These are phyloP conservation scores for Candolleomyces efflorescens DNA, from an alignment of 768 basidiomycete species.

Conservation along the genomic window DNA sequence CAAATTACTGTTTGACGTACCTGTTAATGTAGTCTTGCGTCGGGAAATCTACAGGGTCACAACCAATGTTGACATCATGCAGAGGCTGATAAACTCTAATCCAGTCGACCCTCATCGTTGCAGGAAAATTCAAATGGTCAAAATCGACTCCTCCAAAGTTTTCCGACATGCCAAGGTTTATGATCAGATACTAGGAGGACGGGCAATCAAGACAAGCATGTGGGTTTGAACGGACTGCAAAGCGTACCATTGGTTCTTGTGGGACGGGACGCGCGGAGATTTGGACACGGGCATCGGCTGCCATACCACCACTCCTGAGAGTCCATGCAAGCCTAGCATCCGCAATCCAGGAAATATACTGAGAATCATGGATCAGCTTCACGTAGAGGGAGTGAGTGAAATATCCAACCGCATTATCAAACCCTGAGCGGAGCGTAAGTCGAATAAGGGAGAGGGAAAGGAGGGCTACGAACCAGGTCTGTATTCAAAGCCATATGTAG, in stretches of 20 bases:
- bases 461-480: slow-evolving; percentile 43
- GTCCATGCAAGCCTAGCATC: slow-evolving; percentile 66
- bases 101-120: slow-evolving; percentile 77
- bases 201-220: background rate
- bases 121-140: slow-evolving; percentile 65
- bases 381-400: background rate
- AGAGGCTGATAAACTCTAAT: slow-evolving; percentile 87
- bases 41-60: slow-evolving; percentile 75
- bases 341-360: slow-evolving; percentile 82
- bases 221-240: slow-evolving; percentile 3
- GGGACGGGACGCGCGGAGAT: slow-evolving; percentile 69
- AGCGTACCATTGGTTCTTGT: slow-evolving; percentile 75
- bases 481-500: slow-evolving; percentile 82
- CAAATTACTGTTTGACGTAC: slow-evolving; percentile 31
- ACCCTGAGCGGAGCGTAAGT: slow-evolving; percentile 25
- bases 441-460: background rate
- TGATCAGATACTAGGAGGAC: slow-evolving; percentile 66
- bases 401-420: slow-evolving; percentile 41
- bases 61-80: slow-evolving; percentile 71
- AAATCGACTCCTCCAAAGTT: slow-evolving; percentile 76
- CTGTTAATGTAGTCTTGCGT: slow-evolving; percentile 78
- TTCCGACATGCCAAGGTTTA: slow-evolving; percentile 80
- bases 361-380: background rate
- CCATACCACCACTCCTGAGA: slow-evolving; percentile 58
- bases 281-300: slow-evolving; percentile 46